Evolutionary conservation across 257 asterid genomes (phyloP), one percentile per base, ranked within the genome.

Genomic region (Catharanthus roseus): DNA sequence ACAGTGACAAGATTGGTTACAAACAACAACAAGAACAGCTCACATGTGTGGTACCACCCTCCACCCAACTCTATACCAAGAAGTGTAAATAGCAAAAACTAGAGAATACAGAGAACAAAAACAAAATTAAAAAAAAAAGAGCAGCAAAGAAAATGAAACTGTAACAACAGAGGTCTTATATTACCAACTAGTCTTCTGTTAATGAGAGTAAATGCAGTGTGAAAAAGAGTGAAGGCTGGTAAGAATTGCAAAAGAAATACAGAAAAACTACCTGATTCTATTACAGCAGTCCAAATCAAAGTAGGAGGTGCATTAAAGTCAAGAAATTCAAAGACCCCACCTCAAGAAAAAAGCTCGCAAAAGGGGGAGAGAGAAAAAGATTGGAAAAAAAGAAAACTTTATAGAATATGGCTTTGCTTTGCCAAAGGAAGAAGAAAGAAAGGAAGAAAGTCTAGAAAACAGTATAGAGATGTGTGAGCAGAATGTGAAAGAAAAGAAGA

Each of bases 1-100:
- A 47, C 76, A 62, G 57, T 62, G 71, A 72, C 70, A 63, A 63
- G 63, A 26, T 49, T 72, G 51, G 53, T 51, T 65, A 63, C 55
- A 50, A 68, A 73, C 16, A 68, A 49, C 41, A 74, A 67, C 68
- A 74, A 38, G 42, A 38, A 68, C 72, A 47, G 72, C 74, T 68
- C 74, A 68, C 74, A 68, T 68, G 78, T 67, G 55, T 70, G 82
- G 78, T 69, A 68, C 82, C 79, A 65, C 77, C 49, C 42, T 8
- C 47, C 76, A 47, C 31, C 62, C 56, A 58, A 38, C 15, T 24
- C 38, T 47, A 26, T 66, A 54, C 72, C 72, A 38, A 10, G 51
- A 38, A 33, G 6, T 12, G 47, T 16, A 31, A 29, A 34, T n/a
- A 34, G 10, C 42, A 19, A 42, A 12, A 58, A n/a, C n/a, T 44